Conservation (phyloP, 2,329 filamentous ascomycete genomes). For the Ophiocordyceps robertsii region DNA sequence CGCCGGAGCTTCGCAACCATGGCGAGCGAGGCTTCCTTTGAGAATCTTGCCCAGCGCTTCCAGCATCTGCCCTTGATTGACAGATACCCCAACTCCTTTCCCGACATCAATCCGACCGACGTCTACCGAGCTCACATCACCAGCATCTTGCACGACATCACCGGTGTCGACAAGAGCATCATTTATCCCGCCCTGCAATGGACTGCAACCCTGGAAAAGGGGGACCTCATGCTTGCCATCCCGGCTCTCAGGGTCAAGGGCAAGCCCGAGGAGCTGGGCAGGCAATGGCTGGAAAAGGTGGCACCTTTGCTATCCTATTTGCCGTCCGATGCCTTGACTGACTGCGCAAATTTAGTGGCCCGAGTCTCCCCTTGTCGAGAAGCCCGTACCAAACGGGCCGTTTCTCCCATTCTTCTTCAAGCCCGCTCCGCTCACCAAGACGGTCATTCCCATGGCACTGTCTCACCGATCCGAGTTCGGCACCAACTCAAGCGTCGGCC, state of each 20-base stretch:
- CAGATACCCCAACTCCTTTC: slow-evolving; percentile 2
- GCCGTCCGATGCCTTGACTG: not conserved
- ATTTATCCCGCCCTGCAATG: slow-evolving; percentile 5
- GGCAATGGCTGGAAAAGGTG: slow-evolving; percentile 5
- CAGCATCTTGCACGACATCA: slow-evolving; percentile 4
- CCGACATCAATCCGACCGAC: slow-evolving; percentile 5
- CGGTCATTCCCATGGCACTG: slow-evolving; percentile 4
- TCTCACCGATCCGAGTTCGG: slow-evolving; percentile 3
- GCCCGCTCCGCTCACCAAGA: slow-evolving; percentile 2
- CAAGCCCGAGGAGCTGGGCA: slow-evolving; percentile 4
- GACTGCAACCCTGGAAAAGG: slow-evolving; percentile 4
- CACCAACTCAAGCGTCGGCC: slow-evolving; percentile 2
- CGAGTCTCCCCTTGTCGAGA: slow-evolving; percentile 5
- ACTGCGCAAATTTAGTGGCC: slow-evolving; percentile 1
- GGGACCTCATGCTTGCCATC: slow-evolving; percentile 3
- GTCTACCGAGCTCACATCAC: slow-evolving; percentile 5
- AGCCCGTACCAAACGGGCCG: slow-evolving; percentile 2
- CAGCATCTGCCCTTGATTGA: slow-evolving; percentile 3
- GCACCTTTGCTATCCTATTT: too few relatives aligned
- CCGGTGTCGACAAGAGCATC: slow-evolving; percentile 3
- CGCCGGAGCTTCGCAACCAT: slow-evolving; percentile 1
- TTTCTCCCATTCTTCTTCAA: slow-evolving; percentile 5
- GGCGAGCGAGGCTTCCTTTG: slow-evolving; percentile 3
- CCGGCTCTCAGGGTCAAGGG: slow-evolving; percentile 5
- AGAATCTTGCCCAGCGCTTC: slow-evolving; percentile 1